Evolutionary conservation across 225 moss, liverwort and hornwort genomes (phyloP), one percentile per base, ranked within the genome.

Genomic region (Physcomitrium patens): DNA sequence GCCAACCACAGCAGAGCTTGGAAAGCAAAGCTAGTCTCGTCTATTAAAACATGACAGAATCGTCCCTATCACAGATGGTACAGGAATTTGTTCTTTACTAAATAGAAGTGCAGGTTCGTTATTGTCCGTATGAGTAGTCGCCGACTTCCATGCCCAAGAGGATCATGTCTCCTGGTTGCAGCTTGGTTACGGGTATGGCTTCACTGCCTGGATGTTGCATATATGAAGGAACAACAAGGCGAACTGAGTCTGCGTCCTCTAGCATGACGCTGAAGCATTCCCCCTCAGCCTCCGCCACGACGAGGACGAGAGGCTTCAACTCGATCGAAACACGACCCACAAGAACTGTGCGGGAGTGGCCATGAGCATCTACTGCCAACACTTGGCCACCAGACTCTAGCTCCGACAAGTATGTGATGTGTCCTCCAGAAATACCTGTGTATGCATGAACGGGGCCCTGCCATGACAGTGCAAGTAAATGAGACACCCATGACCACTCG

Each of bases 381-480:
- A 92, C 90, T 45, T 92, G 90, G 46, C 83, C 67, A 72, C 92
- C 92, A 53, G 88, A 86, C 69, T 78, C 84, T 47, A 92, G 78
- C 78, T 90, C 92, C 17, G 83, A 88, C 18, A 92, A 81, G 68
- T 92, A 92, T 0, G 79, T 77, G 49, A 88, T 87, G 51, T 78
- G 84, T 58, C 90, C 86, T 70, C 85, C 92, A 28, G 88, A 84
- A 79, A 92, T 72, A 56, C 86, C 86, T 27, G 85, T 90, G 80
- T 92, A 92, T 0, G 90, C 90, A 63, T 92, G 92, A 19, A 92
- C 92, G 63, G 92, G 92, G 76, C 92, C 92, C 92, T 92, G 88
- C 65, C 44, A 70, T 11, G 10, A 2, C 49, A 37, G 7, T 37
- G 31, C 31, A 37, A 37, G 31, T 37, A 7, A 37, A 37, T 7